Evolutionary conservation across 306 rosid genomes (phyloP).

Genomic region (Pterocarpus macrocarpus): DNA sequence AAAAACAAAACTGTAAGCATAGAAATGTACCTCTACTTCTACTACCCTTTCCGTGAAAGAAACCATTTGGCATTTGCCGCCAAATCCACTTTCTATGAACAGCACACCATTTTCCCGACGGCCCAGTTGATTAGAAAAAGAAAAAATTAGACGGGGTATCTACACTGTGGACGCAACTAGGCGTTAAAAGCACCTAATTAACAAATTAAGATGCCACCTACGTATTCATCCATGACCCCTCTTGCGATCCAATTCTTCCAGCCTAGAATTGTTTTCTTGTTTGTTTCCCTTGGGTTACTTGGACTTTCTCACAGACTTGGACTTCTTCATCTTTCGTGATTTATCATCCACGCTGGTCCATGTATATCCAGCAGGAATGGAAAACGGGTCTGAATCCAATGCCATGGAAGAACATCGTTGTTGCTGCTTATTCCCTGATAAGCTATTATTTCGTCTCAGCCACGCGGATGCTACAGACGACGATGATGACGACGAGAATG

Average conservation of each 20-base stretch:
- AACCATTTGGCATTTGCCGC: not conserved
- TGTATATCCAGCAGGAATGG: slow-evolving; percentile 83
- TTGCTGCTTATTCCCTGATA: slow-evolving; percentile 55
- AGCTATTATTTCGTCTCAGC: slow-evolving; percentile 75
- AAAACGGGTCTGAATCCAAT: slow-evolving; percentile 75
- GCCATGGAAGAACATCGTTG: slow-evolving; percentile 44
- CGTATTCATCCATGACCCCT: slow-evolving; percentile 16
- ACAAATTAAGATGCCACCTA: slow-evolving; percentile 10
- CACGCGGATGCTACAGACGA: slow-evolving; percentile 61
- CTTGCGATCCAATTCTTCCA: not conserved
- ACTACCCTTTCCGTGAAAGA: slow-evolving; percentile 10
- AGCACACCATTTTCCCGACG: slow-evolving; percentile 18
- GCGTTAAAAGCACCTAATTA: not conserved
- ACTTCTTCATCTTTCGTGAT: slow-evolving; percentile 75
- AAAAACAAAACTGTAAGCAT: slow-evolving; percentile 18
- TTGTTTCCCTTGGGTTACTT: slow-evolving; percentile 44
- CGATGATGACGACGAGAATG: not conserved
- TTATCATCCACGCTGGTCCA: slow-evolving; percentile 79
- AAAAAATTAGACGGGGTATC: slow-evolving; percentile 44
- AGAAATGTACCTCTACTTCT: not conserved
- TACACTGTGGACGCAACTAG: slow-evolving; percentile 34
- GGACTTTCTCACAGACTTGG: slow-evolving; percentile 76
- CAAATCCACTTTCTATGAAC: slow-evolving; percentile 29
- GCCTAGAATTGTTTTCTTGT: not conserved
- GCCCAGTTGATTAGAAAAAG: slow-evolving; percentile 2